Conservation (phyloP, 192 early-diverging fungal species). For the Mortierella alpina region DNA sequence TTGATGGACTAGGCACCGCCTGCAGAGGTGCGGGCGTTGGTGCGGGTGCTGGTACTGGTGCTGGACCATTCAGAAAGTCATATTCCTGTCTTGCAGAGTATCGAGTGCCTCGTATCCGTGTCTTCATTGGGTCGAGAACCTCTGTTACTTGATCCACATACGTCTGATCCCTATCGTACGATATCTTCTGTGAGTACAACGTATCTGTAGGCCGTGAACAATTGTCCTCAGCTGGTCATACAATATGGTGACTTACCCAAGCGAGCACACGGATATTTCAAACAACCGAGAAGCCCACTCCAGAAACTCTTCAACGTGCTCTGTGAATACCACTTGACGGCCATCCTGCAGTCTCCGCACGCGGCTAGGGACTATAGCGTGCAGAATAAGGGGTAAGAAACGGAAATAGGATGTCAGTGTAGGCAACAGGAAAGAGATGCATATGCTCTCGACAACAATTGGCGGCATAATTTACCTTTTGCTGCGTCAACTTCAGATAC, state of each 20-base stretch:
- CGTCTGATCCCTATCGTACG: slow-evolving; percentile 65
- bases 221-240: neutral
- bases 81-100: slow-evolving; percentile 80
- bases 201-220: too few species aligned
- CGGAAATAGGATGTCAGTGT: neutral
- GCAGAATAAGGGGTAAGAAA: neutral
- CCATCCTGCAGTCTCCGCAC: slow-evolving; percentile 70
- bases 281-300: slow-evolving; percentile 75
- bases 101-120: slow-evolving; percentile 66
- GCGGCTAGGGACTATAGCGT: slow-evolving; percentile 64
- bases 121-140: slow-evolving; percentile 70
- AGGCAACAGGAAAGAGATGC: neutral
- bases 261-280: slow-evolving; percentile 81
- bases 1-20: neutral
- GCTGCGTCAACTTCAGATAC: slow-evolving; percentile 62
- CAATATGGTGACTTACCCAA: slow-evolving; percentile 57
- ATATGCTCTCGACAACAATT: neutral
- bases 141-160: slow-evolving; percentile 79
- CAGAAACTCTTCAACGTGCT: slow-evolving; percentile 76
- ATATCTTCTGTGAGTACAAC: too few species aligned
- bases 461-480: slow-evolving; percentile 16
- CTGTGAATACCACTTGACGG: slow-evolving; percentile 70
- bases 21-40: neutral
- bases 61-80: slow-evolving; percentile 59
- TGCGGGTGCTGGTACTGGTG: neutral